Base-by-base conservation (phyloP, 306 rosid genomes). In the Malus asiatica region DNA sequence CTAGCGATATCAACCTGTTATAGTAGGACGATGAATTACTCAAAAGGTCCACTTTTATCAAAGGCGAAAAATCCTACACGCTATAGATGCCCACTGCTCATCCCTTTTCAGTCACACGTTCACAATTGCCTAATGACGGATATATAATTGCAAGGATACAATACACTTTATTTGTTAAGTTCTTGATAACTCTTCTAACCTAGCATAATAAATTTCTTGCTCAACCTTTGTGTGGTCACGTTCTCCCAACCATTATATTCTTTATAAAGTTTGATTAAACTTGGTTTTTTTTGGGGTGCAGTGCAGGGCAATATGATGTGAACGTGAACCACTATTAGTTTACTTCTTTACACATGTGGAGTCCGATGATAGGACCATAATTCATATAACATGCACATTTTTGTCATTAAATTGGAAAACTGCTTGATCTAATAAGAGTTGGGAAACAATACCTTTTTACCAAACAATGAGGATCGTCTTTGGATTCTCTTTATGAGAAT, bases 321-420 rank as follows among this genome's bases (percentile, higher is more conserved):
- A 60, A 9, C 22, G 44, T 42, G 68, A 59, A 29, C 18, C 46
- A 70, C 65, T 55, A 76, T 81, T 70, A 63, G 68, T 53, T 23
- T 22, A 38, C 9, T 58, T 16, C 15, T 46, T 46, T 16, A 51
- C 12, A 62, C 52, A 70, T 59, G 78, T 76, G 77, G 27, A 48
- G 72, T 68, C 83, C 22, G 4, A n/a, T 5, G 44, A 59, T 35
- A 13, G 66, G 22, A 33, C 68, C 68, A 45, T 51, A 58, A 59
- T n/a, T 71, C n/a, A 29, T n/a, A 55, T n/a, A 33, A 53, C 62
- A 13, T 72, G 67, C 72, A 79, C 76, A 76, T 76, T 60, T 83
- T 76, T 79, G 80, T 83, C 78, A 83, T 75, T 16, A 70, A 76
- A 48, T 45, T 45, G 77, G 70, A 55, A 72, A 60, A 73, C 66